These are phyloP conservation scores for Coemansia aciculifera DNA, from an alignment of 192 early-diverging fungal genomes.

Conservation along the genomic window DNA sequence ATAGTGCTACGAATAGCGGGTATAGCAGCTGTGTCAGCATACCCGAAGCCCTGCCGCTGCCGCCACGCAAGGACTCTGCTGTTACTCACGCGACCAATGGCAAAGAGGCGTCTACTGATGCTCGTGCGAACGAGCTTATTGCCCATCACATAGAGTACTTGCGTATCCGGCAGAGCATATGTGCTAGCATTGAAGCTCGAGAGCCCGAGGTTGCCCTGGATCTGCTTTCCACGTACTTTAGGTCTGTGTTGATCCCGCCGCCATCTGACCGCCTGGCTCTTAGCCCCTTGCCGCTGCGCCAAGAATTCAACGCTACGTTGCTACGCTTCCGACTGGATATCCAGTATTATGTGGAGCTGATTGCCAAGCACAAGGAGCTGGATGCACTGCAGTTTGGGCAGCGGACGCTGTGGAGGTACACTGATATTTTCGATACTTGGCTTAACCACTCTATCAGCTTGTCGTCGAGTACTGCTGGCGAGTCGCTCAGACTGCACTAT, in stretches of 20 bases:
- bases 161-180: constrained; percentile 49
- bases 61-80: background rate
- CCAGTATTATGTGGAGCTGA: constrained; percentile 47
- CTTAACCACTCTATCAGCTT: constrained; percentile 26
- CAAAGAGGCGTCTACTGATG: background rate
- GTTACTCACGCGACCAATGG: background rate
- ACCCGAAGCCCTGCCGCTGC: background rate
- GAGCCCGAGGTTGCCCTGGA: constrained; percentile 48
- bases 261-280: constrained; percentile 8
- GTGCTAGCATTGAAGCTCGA: constrained; percentile 40
- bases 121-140: constrained; percentile 35
- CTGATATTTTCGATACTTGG: constrained; percentile 45
- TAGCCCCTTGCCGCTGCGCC: constrained; percentile 24
- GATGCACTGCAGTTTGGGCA: constrained; percentile 46
- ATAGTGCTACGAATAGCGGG: background rate
- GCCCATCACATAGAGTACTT: constrained; percentile 50
- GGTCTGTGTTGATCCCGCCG: constrained; percentile 40
- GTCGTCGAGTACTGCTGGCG: background rate
- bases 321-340: constrained; percentile 52
- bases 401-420: constrained; percentile 40
- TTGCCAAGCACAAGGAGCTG: constrained; percentile 35
- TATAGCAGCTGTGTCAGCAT: constrained; percentile 8
- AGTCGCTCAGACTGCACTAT: background rate
- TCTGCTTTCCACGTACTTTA: constrained; percentile 46
- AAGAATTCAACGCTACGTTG: constrained; percentile 37